Evolutionary conservation across 2,329 filamentous ascomycete species (phyloP).

Genomic region (Fonsecaea multimorphosa): DNA sequence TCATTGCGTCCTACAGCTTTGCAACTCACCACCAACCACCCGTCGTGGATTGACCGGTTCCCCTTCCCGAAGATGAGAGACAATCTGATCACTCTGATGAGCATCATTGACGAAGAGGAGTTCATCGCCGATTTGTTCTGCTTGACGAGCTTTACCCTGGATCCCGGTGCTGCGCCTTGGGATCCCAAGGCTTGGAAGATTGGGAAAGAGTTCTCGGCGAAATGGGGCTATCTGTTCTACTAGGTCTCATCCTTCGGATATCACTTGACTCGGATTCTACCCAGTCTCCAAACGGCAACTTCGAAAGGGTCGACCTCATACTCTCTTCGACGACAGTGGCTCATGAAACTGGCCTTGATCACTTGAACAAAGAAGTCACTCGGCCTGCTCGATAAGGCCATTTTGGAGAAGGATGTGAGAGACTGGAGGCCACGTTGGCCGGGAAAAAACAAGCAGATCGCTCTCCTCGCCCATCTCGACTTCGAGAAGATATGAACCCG

Average conservation of each 20-base stretch:
- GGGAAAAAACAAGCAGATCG: not conserved
- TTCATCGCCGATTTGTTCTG: slow-evolving; percentile 46
- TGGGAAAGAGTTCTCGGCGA: slow-evolving; percentile 76
- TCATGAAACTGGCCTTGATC: slow-evolving; percentile 27
- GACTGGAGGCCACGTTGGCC: not conserved
- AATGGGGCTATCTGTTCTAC: slow-evolving; percentile 84
- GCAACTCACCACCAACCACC: slow-evolving; percentile 20
- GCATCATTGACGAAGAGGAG: slow-evolving; percentile 47
- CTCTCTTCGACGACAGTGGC: slow-evolving; percentile 25
- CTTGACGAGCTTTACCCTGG: slow-evolving; percentile 45
- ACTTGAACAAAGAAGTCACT: not conserved
- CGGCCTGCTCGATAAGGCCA: not conserved
- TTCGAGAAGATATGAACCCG: slow-evolving; percentile 14
- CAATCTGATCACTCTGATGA: slow-evolving; percentile 43
- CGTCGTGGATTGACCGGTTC: slow-evolving; percentile 50
- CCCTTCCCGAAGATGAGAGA: slow-evolving; percentile 51
- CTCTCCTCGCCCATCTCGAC: slow-evolving; percentile 19
- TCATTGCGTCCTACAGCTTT: slow-evolving; percentile 19
- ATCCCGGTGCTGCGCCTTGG: slow-evolving; percentile 42
- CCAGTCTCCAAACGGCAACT: slow-evolving; percentile 33
- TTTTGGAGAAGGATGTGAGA: not conserved
- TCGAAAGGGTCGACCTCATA: slow-evolving; percentile 20
- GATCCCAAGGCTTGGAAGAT: slow-evolving; percentile 47
- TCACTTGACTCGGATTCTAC: slow-evolving; percentile 15
- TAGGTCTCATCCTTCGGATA: slow-evolving; percentile 3